Evolutionary conservation across 2,329 filamentous ascomycete genomes (phyloP).

Genomic region (Thielaviopsis punctulata): DNA sequence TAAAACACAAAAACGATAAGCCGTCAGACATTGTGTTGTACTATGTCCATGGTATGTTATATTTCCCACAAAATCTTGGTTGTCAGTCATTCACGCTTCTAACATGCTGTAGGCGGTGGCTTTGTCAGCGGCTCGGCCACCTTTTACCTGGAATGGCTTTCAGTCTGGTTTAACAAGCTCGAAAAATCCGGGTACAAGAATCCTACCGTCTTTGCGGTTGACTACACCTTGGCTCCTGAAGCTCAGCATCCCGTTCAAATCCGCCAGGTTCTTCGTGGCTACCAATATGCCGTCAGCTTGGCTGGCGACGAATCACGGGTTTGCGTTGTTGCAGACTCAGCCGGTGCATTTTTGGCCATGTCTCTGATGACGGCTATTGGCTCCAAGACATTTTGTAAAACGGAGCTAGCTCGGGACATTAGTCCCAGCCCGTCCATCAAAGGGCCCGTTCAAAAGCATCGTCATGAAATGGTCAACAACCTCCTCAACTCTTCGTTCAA

Average conservation of each 20-base stretch:
- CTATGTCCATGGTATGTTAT: constrained; percentile 52
- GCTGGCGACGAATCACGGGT: constrained; percentile 42
- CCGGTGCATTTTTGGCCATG: constrained; percentile 57
- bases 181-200: constrained; percentile 49
- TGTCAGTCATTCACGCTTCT: not conserved
- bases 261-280: constrained; percentile 50
- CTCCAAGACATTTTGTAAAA: constrained; percentile 2
- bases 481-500: constrained; percentile 2
- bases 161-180: constrained; percentile 53
- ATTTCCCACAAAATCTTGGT: not conserved
- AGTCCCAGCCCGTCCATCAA: not conserved
- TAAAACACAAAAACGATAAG: constrained; percentile 39
- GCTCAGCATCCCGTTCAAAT: constrained; percentile 56
- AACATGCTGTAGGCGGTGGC: constrained; percentile 42
- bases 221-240: constrained; percentile 59
- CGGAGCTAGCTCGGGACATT: constrained; percentile 2
- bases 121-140: constrained; percentile 69
- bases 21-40: constrained; percentile 64
- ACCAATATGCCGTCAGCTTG: constrained; percentile 48
- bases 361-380: constrained; percentile 36
- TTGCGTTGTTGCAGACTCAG: constrained; percentile 62
- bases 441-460: not conserved
- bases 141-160: constrained; percentile 73
- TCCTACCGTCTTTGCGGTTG: constrained; percentile 61
- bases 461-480: constrained; percentile 1